A percentile compares a stretch with the other conserved stretches of the same genome.
phyloP scores from a whole-genome alignment of 148 eudicot species.

The Fallopia convolvulus region DNA sequence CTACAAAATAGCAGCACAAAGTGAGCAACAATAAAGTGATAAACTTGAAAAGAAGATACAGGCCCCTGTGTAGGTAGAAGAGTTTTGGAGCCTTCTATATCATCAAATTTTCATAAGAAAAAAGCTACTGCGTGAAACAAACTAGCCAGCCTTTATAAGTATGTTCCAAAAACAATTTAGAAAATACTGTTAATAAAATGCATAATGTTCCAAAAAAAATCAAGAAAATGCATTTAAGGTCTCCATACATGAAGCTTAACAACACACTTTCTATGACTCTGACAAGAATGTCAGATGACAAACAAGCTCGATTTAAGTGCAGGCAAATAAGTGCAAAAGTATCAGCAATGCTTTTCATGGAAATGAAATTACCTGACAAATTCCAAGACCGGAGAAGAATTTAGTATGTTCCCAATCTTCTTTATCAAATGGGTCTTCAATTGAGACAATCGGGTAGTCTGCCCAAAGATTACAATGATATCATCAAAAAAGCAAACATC shows the following conservation, averaged over 20 bases:
- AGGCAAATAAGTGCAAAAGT: neutral
- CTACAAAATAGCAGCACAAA: conserved; percentile 31
- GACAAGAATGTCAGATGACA: neutral
- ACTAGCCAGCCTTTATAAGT: neutral
- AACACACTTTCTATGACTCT: neutral
- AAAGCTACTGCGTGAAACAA: neutral
- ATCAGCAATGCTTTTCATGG: neutral
- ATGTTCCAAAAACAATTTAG: neutral
- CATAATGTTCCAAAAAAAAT: neutral
- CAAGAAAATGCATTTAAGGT: neutral
- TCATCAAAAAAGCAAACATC: neutral
- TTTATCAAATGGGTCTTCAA: conserved; percentile 97
- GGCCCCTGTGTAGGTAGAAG: neutral
- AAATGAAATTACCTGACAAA: conserved; percentile 62
- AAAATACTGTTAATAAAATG: neutral
- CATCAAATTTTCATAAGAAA: neutral
- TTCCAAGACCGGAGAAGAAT: conserved; percentile 52
- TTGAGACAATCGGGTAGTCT: conserved; percentile 90
- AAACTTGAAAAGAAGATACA: neutral
- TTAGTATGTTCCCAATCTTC: conserved; percentile 96
- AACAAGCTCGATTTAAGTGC: neutral
- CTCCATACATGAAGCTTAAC: neutral
- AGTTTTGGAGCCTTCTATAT: neutral
- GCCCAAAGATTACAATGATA: conserved; percentile 4
- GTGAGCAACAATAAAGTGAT: neutral